These are phyloP conservation scores for Amauroascus niger DNA, from an alignment of 2,329 filamentous ascomycete species.

Conservation along the genomic window DNA sequence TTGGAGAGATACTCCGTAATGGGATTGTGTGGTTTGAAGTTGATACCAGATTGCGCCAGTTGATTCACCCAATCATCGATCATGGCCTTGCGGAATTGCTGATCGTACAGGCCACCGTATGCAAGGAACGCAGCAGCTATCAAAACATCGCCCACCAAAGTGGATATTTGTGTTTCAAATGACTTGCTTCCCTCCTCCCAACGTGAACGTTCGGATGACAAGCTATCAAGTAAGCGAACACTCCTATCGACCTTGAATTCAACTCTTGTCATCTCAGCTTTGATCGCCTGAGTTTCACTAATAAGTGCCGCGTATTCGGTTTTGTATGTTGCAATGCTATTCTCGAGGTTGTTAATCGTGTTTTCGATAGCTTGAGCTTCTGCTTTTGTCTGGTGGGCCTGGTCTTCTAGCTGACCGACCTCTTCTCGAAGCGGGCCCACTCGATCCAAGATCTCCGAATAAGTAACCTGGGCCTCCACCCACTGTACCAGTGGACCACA, in stretches of 20 bases:
- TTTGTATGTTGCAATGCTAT: constrained; percentile 91
- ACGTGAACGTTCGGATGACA: constrained; percentile 82
- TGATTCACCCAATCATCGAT: constrained; percentile 96
- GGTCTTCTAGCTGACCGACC: constrained; percentile 74
- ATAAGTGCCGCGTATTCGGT: constrained; percentile 90
- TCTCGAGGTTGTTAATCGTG: constrained; percentile 72
- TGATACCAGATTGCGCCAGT: constrained; percentile 82
- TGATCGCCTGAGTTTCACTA: constrained; percentile 94
- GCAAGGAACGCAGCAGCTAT: constrained; percentile 95
- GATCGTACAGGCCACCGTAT: constrained; percentile 93
- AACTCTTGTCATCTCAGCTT: constrained; percentile 88
- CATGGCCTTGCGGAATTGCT: constrained; percentile 96
- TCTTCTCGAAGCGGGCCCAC: constrained; percentile 89
- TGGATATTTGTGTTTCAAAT: constrained; percentile 95
- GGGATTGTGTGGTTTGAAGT: constrained; percentile 86
- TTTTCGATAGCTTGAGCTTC: constrained; percentile 86
- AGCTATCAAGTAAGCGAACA: constrained; percentile 82
- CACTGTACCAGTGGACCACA: constrained; percentile 95
- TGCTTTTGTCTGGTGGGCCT: constrained; percentile 84
- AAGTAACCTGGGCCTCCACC: constrained; percentile 93
- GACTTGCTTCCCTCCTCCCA: constrained; percentile 98
- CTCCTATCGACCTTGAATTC: constrained; percentile 98
- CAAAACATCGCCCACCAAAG: constrained; percentile 87
- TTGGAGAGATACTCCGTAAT: constrained; percentile 94
- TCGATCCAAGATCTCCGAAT: constrained; percentile 91